phyloP scores from a whole-genome alignment of 2,329 filamentous ascomycete species.

The Lojkania enalia region DNA sequence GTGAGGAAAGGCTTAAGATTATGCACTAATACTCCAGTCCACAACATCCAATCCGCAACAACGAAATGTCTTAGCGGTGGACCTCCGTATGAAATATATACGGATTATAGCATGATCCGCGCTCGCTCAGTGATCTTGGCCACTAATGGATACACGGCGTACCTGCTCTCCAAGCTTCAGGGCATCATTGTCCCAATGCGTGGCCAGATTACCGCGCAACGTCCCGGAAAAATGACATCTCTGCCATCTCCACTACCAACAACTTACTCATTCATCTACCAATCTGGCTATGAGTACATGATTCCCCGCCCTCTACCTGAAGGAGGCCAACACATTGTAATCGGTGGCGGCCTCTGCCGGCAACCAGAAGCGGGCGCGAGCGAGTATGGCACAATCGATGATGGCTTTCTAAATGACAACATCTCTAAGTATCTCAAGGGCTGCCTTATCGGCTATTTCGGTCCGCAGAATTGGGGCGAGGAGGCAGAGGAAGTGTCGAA shows the following conservation, averaged over 20 bases:
- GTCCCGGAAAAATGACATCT: conserved; percentile 41
- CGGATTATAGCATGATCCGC: conserved; percentile 20
- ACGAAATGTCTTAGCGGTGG: not conserved
- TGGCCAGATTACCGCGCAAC: conserved; percentile 46
- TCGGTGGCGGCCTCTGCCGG: conserved; percentile 61
- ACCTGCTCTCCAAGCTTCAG: conserved; percentile 40
- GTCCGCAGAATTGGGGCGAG: conserved; percentile 45
- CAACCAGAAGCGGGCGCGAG: conserved; percentile 48
- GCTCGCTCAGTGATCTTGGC: conserved; percentile 31
- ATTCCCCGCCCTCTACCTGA: conserved; percentile 54
- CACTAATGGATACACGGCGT: conserved; percentile 42
- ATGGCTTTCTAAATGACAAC: conserved; percentile 54
- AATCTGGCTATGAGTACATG: conserved; percentile 68
- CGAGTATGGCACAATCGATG: conserved; percentile 62
- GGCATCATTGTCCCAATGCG: conserved; percentile 48
- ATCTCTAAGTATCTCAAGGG: conserved; percentile 55
- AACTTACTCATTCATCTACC: conserved; percentile 66
- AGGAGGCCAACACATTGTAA: conserved; percentile 58
- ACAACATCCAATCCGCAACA: conserved; percentile 14
- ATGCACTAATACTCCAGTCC: conserved; percentile 34
- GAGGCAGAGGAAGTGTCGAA: conserved; percentile 17
- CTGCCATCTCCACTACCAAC: conserved; percentile 48
- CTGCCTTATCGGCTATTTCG: conserved; percentile 56
- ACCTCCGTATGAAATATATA: conserved; percentile 17
- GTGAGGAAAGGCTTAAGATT: conserved; percentile 32